Evolutionary conservation across 2,329 filamentous ascomycete genomes (phyloP).

Genomic region (Didymella pinodella): DNA sequence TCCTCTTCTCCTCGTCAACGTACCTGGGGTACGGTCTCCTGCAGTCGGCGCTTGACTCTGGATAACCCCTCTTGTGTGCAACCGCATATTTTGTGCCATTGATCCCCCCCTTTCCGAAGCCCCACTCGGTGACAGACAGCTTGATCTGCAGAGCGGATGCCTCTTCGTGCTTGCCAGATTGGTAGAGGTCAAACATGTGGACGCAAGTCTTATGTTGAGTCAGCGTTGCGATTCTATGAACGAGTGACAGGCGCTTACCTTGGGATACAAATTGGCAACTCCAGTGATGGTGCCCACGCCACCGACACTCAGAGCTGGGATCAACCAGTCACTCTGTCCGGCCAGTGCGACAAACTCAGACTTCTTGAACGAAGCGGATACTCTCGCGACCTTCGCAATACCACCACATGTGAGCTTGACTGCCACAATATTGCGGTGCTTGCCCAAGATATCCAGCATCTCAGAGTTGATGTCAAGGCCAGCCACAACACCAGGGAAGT

Average conservation of each 20-base stretch:
- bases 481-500: slow-evolving; percentile 55
- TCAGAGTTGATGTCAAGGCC: slow-evolving; percentile 57
- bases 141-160: slow-evolving; percentile 61
- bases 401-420: slow-evolving; percentile 52
- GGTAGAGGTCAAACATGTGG: slow-evolving; percentile 57
- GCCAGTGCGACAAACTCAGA: slow-evolving; percentile 52
- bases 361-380: slow-evolving; percentile 49
- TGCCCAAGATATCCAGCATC: slow-evolving; percentile 47
- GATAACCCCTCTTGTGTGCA: slow-evolving; percentile 62
- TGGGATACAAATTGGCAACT: slow-evolving; percentile 69
- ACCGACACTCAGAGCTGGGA: slow-evolving; percentile 67
- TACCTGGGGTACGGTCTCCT: slow-evolving; percentile 64
- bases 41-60: slow-evolving; percentile 60
- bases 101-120: slow-evolving; percentile 66
- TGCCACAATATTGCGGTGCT: slow-evolving; percentile 49
- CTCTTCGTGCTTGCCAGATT: slow-evolving; percentile 57
- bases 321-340: slow-evolving; percentile 56
- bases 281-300: slow-evolving; percentile 68
- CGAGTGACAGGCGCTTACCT: slow-evolving; percentile 33
- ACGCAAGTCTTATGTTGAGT: slow-evolving; percentile 51
- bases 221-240: slow-evolving; percentile 1
- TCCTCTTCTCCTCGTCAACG: slow-evolving; percentile 55
- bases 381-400: slow-evolving; percentile 54
- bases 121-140: slow-evolving; percentile 63
- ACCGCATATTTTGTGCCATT: slow-evolving; percentile 69